Evolutionary conservation across 164 flowering plant genomes (phyloP).

Genomic region (Annona squamosa): DNA sequence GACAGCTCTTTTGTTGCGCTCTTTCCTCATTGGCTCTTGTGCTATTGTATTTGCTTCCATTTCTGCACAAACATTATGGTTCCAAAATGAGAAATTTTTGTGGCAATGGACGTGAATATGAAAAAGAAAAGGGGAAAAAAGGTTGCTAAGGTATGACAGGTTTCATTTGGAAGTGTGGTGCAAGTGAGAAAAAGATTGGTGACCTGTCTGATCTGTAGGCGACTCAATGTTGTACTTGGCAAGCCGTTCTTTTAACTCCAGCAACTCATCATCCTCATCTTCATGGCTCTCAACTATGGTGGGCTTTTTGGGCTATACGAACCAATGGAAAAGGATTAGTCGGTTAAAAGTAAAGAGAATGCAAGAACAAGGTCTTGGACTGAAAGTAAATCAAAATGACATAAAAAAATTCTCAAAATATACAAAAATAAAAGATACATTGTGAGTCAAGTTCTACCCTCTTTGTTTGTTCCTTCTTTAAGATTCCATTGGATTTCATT

Average conservation of each 20-base stretch:
- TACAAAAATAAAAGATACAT: too few species aligned
- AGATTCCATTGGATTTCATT: too few species aligned
- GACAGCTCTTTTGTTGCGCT: constrained; percentile 38
- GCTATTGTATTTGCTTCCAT: constrained; percentile 36
- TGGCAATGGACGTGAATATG: neutral
- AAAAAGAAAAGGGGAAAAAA: neutral
- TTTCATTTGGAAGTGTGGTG: neutral
- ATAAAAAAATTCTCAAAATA: too few species aligned
- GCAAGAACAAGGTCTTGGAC: too few species aligned
- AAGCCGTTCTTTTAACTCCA: constrained; percentile 51
- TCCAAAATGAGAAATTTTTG: too few species aligned
- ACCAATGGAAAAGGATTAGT: neutral
- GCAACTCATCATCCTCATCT: constrained; percentile 54
- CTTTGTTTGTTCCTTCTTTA: too few species aligned
- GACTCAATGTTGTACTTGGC: constrained; percentile 73
- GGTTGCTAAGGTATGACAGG: neutral
- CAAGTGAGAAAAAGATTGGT: neutral
- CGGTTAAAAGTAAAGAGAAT: too few species aligned
- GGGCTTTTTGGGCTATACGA: constrained; percentile 27
- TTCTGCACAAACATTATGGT: constrained; percentile 15
- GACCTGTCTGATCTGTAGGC: constrained; percentile 57
- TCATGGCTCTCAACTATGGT: constrained; percentile 30
- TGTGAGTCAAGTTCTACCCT: too few species aligned
- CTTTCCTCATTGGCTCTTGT: constrained; percentile 30
- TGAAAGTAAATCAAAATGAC: too few species aligned